Evolutionary conservation across 768 basidiomycete species (phyloP).

Genomic region (Lentinula aciculospora): DNA sequence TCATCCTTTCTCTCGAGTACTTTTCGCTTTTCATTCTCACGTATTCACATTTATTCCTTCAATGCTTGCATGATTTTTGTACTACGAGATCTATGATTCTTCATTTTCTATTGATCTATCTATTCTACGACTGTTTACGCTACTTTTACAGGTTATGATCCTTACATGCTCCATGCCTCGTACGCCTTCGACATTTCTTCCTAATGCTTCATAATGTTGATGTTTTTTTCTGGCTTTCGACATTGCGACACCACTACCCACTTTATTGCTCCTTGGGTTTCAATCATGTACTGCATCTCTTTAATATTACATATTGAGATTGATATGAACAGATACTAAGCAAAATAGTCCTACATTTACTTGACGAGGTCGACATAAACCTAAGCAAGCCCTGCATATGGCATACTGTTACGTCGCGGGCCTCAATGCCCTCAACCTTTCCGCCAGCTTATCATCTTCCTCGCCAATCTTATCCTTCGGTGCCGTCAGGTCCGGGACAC

Average conservation of each 20-base stretch:
- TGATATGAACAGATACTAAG: background rate
- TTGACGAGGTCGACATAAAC: background rate
- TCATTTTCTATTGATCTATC: background rate
- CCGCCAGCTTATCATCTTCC: conserved; percentile 78
- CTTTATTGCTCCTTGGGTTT: conserved; percentile 2
- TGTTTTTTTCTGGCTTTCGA: background rate
- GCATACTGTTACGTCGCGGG: conserved; percentile 52
- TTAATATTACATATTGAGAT: conserved; percentile 6
- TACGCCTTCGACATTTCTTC: background rate
- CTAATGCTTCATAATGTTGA: background rate
- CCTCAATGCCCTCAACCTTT: conserved; percentile 82
- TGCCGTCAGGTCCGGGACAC: conserved; percentile 48
- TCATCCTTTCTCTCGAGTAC: background rate
- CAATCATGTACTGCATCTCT: background rate
- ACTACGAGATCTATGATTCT: background rate
- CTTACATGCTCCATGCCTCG: background rate
- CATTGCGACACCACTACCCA: background rate
- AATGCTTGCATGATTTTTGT: conserved; percentile 2
- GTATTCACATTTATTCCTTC: background rate
- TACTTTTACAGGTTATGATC: background rate
- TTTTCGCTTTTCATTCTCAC: background rate
- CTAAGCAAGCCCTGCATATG: too few relatives aligned
- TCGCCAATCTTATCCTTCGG: conserved; percentile 55
- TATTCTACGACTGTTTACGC: background rate
- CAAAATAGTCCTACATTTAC: background rate